Conservation (phyloP, 225 moss, liverwort and hornwort species). For the Pseudisothecium myosuroides region DNA sequence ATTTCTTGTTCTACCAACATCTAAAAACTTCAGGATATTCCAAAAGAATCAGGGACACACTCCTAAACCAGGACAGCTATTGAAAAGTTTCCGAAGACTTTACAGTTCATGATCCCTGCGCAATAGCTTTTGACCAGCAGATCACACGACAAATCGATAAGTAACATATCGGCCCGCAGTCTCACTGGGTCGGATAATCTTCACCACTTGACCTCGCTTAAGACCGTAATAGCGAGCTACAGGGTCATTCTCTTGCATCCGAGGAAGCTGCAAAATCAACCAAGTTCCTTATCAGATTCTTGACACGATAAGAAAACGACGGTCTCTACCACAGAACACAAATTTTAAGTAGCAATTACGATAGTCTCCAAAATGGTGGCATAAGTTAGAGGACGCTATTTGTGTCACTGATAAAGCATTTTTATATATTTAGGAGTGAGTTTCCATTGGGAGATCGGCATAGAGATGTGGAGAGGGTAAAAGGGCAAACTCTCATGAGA, state of each 20-base stretch:
- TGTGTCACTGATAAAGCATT: background rate
- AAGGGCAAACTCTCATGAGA: too few species aligned
- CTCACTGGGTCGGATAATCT: constrained; percentile 93
- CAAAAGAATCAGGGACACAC: background rate
- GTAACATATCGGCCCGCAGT: constrained; percentile 95
- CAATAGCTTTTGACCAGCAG: background rate
- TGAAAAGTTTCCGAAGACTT: background rate
- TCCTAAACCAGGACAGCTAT: background rate
- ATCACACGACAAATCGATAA: constrained; percentile 83
- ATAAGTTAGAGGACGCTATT: background rate
- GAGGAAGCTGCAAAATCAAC: constrained; percentile 56
- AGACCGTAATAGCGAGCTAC: constrained; percentile 89
- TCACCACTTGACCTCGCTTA: constrained; percentile 92
- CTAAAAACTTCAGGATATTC: background rate
- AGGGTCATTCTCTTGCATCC: constrained; percentile 97
- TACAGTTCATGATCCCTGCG: background rate
- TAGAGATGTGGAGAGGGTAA: background rate
- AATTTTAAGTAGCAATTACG: background rate
- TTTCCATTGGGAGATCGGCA: background rate
- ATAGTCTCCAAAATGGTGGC: background rate
- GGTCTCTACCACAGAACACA: background rate
- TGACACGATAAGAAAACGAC: background rate
- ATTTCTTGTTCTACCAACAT: background rate
- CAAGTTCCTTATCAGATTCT: background rate
- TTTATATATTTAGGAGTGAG: background rate